These are phyloP conservation scores for Austroboletus eburneus DNA, from an alignment of 768 basidiomycete species.

Conservation along the genomic window DNA sequence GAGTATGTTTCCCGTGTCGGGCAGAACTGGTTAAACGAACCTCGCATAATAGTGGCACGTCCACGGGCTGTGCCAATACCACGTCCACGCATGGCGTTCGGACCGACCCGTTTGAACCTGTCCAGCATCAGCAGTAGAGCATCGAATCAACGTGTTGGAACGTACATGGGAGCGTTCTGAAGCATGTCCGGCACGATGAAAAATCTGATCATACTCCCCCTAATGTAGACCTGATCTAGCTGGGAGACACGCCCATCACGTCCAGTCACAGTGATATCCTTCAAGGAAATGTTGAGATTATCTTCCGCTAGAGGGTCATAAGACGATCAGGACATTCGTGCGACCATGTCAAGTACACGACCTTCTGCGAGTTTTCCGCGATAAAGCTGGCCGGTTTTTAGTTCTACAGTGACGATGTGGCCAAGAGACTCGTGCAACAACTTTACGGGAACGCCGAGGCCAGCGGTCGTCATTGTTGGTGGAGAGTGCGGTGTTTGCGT, in stretches of 20 bases:
- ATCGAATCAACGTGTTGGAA: conserved; percentile 11
- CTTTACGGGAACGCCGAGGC: conserved; percentile 94
- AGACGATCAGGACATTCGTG: conserved; percentile 16
- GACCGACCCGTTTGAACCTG: conserved; percentile 99
- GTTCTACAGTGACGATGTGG: conserved; percentile 95
- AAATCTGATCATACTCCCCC: conserved; percentile 97
- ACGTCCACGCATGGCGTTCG: conserved; percentile 96
- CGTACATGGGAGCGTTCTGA: conserved; percentile 97
- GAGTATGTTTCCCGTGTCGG: conserved; percentile 9
- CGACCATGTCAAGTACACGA: conserved; percentile 16
- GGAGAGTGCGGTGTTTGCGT: conserved; percentile 14
- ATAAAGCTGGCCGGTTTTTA: conserved; percentile 97
- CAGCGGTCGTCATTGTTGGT: conserved; percentile 40
- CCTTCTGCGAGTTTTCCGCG: conserved; percentile 97
- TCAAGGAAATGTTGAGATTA: conserved; percentile 93
- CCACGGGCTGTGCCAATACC: conserved; percentile 99
- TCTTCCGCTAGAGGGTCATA: conserved; percentile 76
- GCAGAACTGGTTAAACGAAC: conserved; percentile 43
- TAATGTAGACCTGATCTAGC: conserved; percentile 97
- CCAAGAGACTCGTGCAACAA: conserved; percentile 95
- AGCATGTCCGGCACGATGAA: conserved; percentile 99
- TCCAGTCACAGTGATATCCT: conserved; percentile 95
- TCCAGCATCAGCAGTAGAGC: conserved; percentile 7
- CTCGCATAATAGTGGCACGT: conserved; percentile 97
- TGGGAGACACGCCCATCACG: conserved; percentile 98